Evolutionary conservation across 1,139 yeast genomes (phyloP), one percentile per base, ranked within the genome.

Genomic region (Pneumocystis wakefieldiae): DNA sequence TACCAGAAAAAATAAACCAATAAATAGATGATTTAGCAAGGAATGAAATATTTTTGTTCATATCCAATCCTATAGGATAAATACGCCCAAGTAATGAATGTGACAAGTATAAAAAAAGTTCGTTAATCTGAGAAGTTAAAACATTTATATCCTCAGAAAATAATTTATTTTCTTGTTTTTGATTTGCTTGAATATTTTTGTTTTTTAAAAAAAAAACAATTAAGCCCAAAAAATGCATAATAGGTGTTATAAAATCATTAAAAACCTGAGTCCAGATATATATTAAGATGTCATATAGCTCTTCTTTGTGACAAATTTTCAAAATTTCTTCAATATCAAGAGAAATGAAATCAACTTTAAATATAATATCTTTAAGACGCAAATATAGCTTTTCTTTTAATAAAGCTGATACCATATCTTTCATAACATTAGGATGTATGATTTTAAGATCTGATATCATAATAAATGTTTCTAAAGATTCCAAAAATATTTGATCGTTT

Each of bases 251-350:
- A 70, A 82, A 90, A 70, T 90, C 96, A 36, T 76, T 73, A 59
- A 90, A 74, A 6, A 87, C 76, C 24, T 74, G 77, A 67, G 83
- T 87, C 85, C 89, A 85, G 39, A 90, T 80, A 71, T 83, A 88
- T 0, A 83, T 78, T 61, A 81, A 74, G 39, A 87, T 81, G 63
- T 86, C 92, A 42, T 77, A 75, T 8, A 88, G 75, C 14, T 78
- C 75, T 68, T 84, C 75, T 65, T 78, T 70, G 37, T 76, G 75
- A 71, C 95, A 86, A 39, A 87, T 74, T 6, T 77, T 76, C 36
- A 87, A 76, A 0, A 92, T 82, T 38, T 85, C 73, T 72, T 90
- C 95, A 59, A 89, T 78, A 71, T 90, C 96, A 65, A 90, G 77
- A n/a, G 82, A 77, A 2, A 75, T 68, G 14, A 86, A 78, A 69